Conservation (phyloP, 306 rosid genomes). For the Prunus persica region Prunus_persica_NCBIv2 NC_034010.1:29248501-29249000, state of each 20-base stretch:
- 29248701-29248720: background rate
- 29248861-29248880: background rate
- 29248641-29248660: background rate
- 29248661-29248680: background rate
- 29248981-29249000: background rate
- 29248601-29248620: background rate
- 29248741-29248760: background rate
- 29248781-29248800: background rate
- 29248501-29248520: background rate
- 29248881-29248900: no score
- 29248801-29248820: background rate
- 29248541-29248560: background rate
- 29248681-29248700: background rate
- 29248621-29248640: background rate
- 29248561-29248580: background rate
- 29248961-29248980: no score
- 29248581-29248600: conserved; percentile 6
- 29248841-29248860: background rate
- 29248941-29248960: background rate
- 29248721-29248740: background rate
- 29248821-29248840: conserved; percentile 16
- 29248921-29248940: background rate
- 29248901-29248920: background rate
- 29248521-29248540: no score
- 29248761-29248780: background rate